A percentile compares a stretch with the other conserved stretches of the same genome.
Conservation (phyloP, 1,284 basidiomycete species). For the Pholiota adiposa region DNA sequence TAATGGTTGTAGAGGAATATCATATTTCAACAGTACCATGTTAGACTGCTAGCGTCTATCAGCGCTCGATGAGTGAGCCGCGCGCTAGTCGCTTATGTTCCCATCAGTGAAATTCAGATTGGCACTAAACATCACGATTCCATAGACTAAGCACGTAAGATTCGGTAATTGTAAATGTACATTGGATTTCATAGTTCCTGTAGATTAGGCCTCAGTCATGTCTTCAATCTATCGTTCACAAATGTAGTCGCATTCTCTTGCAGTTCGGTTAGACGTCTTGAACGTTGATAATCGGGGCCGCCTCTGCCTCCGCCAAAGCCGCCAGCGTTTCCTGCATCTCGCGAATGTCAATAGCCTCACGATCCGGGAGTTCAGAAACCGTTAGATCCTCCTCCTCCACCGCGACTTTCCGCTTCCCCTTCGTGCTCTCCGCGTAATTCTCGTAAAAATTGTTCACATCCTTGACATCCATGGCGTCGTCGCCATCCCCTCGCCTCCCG, state of each 20-base stretch:
- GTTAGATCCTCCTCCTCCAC: conserved; percentile 22
- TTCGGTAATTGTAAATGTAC: background rate
- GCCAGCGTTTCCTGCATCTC: background rate
- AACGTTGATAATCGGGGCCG: background rate
- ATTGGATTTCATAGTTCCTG: background rate
- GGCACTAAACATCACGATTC: too few relatives aligned
- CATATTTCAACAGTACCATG: too few relatives aligned
- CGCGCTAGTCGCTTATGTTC: background rate
- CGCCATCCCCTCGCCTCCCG: conserved; percentile 56
- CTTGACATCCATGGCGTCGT: conserved; percentile 40
- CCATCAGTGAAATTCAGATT: too few relatives aligned
- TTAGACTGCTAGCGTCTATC: too few relatives aligned
- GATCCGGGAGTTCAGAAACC: background rate
- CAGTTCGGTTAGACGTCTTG: too few relatives aligned
- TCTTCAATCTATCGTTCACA: background rate
- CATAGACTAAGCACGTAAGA: too few relatives aligned
- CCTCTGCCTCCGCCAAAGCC: background rate
- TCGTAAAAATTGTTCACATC: conserved; percentile 83
- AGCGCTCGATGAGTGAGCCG: too few relatives aligned
- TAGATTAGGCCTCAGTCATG: background rate
- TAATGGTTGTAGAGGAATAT: too few relatives aligned
- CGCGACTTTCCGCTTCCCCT: conserved; percentile 58
- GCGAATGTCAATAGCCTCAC: background rate
- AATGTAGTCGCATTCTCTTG: too few relatives aligned
- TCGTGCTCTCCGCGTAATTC: conserved; percentile 85